Percentiles rank a stretch among this genome's conserved stretches.
Evolutionary conservation across 345 rosid species (phyloP).

Genomic region (Melastoma malabathricum): DNA sequence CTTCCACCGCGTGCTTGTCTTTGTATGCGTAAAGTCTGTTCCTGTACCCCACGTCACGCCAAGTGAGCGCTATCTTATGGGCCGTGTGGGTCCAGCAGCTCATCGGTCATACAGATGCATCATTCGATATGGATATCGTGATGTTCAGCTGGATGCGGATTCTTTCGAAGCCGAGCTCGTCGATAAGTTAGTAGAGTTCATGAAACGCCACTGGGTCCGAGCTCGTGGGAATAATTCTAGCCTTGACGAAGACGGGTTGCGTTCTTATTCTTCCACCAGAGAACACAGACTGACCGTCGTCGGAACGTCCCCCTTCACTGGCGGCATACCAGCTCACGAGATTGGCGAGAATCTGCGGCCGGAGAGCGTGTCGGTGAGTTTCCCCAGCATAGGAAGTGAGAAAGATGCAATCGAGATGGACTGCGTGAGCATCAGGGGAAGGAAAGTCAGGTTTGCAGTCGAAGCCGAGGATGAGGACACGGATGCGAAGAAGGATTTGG

Average conservation of each 20-base stretch:
- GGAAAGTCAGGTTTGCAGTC: slow-evolving; percentile 60
- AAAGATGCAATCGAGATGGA: slow-evolving; percentile 66
- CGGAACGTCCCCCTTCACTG: slow-evolving; percentile 38
- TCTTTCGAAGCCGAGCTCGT: slow-evolving; percentile 78
- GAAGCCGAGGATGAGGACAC: slow-evolving; percentile 32
- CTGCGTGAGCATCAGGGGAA: slow-evolving; percentile 14
- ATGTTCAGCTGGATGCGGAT: slow-evolving; percentile 85
- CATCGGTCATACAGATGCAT: slow-evolving; percentile 89
- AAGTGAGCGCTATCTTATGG: slow-evolving; percentile 9
- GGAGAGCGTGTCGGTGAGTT: slow-evolving; percentile 58
- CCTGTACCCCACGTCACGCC: slow-evolving; percentile 13
- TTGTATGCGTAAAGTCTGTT: slow-evolving; percentile 10
- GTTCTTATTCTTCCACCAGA: slow-evolving; percentile 45
- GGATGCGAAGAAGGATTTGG: slow-evolving; percentile 16
- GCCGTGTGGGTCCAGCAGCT: slow-evolving; percentile 13
- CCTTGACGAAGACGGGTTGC: slow-evolving; percentile 17
- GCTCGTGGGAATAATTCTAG: slow-evolving; percentile 11
- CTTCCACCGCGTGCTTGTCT: slow-evolving; percentile 29
- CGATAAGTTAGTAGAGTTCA: slow-evolving; percentile 54
- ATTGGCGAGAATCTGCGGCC: slow-evolving; percentile 49
- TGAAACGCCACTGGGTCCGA: slow-evolving; percentile 47
- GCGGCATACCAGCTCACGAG: slow-evolving; percentile 36
- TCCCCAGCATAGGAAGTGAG: slow-evolving; percentile 51
- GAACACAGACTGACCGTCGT: slow-evolving; percentile 67
- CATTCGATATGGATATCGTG: slow-evolving; percentile 70